Evolutionary conservation across 495 filamentous ascomycete species (phyloP).

Genomic region (Talaromyces proteolyticus): DNA sequence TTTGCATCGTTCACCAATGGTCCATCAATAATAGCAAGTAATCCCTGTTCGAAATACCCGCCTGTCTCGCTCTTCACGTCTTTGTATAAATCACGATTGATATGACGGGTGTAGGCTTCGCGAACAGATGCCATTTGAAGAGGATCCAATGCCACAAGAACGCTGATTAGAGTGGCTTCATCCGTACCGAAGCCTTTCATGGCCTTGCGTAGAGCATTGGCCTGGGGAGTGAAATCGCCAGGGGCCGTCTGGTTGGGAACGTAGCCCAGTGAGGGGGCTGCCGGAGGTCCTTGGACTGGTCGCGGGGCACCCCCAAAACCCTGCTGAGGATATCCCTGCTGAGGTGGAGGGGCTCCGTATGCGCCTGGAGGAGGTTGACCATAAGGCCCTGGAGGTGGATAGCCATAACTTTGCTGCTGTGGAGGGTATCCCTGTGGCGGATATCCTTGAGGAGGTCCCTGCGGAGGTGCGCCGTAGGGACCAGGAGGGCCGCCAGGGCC

Average conservation of each 20-base stretch:
- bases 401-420: constrained; percentile 16
- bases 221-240: constrained; percentile 59
- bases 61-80: constrained; percentile 74
- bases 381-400: constrained; percentile 31
- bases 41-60: constrained; percentile 62
- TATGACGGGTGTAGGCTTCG: constrained; percentile 52
- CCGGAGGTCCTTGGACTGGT: constrained; percentile 38
- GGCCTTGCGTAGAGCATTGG: constrained; percentile 64
- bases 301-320: constrained; percentile 13
- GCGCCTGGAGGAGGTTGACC: constrained; percentile 31
- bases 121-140: constrained; percentile 66
- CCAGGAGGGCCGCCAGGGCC: neutral
- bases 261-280: constrained; percentile 57
- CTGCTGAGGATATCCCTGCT: constrained; percentile 14
- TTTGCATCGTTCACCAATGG: constrained; percentile 67
- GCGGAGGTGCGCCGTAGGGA: constrained; percentile 15
- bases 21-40: constrained; percentile 69
- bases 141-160: constrained; percentile 63
- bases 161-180: constrained; percentile 62
- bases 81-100: constrained; percentile 59
- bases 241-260: constrained; percentile 53
- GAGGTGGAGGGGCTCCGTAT: constrained; percentile 33
- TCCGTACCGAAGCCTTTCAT: constrained; percentile 94
- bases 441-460: constrained; percentile 27
- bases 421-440: constrained; percentile 14